Evolutionary conservation across 1,284 basidiomycete species (phyloP).

Genomic region (Trametes sp.): DNA sequence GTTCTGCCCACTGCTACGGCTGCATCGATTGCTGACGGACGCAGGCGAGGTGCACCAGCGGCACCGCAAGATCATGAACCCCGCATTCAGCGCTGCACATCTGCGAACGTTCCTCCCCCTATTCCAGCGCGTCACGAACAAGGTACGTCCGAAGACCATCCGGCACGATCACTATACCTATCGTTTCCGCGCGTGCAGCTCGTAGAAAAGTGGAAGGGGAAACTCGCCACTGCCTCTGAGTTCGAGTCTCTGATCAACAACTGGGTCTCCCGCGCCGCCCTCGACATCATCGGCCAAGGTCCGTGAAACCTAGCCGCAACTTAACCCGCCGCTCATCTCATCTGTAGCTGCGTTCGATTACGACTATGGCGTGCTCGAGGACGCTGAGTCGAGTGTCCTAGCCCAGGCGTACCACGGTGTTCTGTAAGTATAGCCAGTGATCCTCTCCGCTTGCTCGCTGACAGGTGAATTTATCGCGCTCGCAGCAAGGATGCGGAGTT

Average conservation of each 20-base stretch:
- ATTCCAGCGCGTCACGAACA: slow-evolving; percentile 28
- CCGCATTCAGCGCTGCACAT: slow-evolving; percentile 37
- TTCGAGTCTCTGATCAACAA: slow-evolving; percentile 19
- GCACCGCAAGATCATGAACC: slow-evolving; percentile 42
- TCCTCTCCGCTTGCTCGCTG: not conserved
- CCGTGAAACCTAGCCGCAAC: not conserved
- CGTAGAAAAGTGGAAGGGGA: slow-evolving; percentile 27
- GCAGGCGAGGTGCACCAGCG: slow-evolving; percentile 35
- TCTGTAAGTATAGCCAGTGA: slow-evolving; percentile 36
- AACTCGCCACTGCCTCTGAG: slow-evolving; percentile 13
- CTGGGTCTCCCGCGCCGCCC: slow-evolving; percentile 40
- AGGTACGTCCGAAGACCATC: slow-evolving; percentile 27
- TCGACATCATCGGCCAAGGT: slow-evolving; percentile 46
- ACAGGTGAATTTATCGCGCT: not conserved
- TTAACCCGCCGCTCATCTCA: not conserved
- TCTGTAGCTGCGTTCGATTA: slow-evolving; percentile 41
- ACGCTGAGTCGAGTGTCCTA: slow-evolving; percentile 34
- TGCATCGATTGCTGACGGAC: not conserved
- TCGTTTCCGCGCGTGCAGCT: slow-evolving; percentile 15
- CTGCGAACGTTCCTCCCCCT: slow-evolving; percentile 34
- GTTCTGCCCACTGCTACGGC: not conserved
- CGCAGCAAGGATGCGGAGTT: slow-evolving; percentile 17
- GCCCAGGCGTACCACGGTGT: slow-evolving; percentile 39
- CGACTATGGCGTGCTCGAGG: slow-evolving; percentile 40
- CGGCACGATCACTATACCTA: not conserved